These are phyloP conservation scores for Chalciporus pseudorubinellus DNA, from an alignment of 768 basidiomycete genomes.

Conservation along the genomic window DNA sequence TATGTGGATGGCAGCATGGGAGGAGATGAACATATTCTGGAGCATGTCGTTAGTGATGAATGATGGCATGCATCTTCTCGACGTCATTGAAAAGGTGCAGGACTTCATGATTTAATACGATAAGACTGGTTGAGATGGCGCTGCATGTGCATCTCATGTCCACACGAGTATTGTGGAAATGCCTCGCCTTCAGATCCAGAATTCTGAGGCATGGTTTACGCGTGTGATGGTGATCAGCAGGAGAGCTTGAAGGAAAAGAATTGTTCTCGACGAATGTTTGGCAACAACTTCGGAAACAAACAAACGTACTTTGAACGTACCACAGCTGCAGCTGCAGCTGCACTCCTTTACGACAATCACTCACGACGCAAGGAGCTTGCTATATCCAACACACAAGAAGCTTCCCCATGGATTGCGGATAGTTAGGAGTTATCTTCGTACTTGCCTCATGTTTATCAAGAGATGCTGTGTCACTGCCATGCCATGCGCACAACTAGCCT, in stretches of 20 bases:
- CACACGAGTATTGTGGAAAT: not conserved
- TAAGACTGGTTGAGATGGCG: slow-evolving; percentile 17
- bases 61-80: slow-evolving; percentile 17
- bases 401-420: not conserved
- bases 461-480: slow-evolving; percentile 17
- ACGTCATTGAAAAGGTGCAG: slow-evolving; percentile 10
- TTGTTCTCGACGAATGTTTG: slow-evolving; percentile 1
- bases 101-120: slow-evolving; percentile 24
- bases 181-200: slow-evolving; percentile 2
- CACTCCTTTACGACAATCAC: slow-evolving; percentile 4
- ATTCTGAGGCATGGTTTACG: slow-evolving; percentile 17
- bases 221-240: slow-evolving; percentile 15
- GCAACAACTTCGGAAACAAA: slow-evolving; percentile 8
- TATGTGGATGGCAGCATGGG: slow-evolving; percentile 5
- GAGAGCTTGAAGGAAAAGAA: not conserved
- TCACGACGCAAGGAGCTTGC: slow-evolving; percentile 21
- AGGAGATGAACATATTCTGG: not conserved
- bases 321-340: not conserved
- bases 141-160: not conserved
- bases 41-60: not conserved
- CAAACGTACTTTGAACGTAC: slow-evolving; percentile 22
- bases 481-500: slow-evolving; percentile 29
- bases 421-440: slow-evolving; percentile 5
- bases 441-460: slow-evolving; percentile 26
- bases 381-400: slow-evolving; percentile 5